Base-by-base conservation (phyloP, 2,329 filamentous ascomycete genomes). In the Lachnellula willkommii region DNA sequence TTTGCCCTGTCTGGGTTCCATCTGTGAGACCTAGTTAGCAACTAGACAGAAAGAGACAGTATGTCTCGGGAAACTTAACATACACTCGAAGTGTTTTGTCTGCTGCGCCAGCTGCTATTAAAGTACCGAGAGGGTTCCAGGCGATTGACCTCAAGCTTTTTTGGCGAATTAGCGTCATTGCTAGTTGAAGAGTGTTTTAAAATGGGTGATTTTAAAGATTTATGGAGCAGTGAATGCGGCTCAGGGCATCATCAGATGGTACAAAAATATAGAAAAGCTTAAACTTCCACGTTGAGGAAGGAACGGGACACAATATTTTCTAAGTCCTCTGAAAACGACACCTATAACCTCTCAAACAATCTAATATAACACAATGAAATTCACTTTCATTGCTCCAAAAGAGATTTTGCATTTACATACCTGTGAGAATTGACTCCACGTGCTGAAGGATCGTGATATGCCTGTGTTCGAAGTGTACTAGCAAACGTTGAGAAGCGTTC, bases 101-200 rank as follows among this genome's bases (percentile, higher is more conserved):
- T 24, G 79, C 75, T 5, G 87, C 81, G 3, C 90, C 91, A 0
- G 92, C 95, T 0, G 93, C 93, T 58, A 97, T 84, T 57, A 94
- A 77, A 8, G 83, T 88, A 36, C 93, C 91, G 0, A 89, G 77
- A 0, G 92, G 89, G 62, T 93, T 96, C 93, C 93, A 97, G 40
- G 89, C 86, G 62, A 97, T 85, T 1, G 88, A 87, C 42, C 89
- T 84, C 55, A 95, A 79, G 60, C 87, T 90, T 42, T 40, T 8
- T 26, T 32, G n/a, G 12, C 40, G 7, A 14, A 26, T 45, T 22
- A 39, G 28, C 22, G 15, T 9, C 36, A 14, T 15, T 37, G 14
- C 8, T 4, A 17, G 14, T 24, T 47, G 20, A 22, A 26, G 12
- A 32, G 24, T 22, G 11, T 32, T 26, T n/a, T 14, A 4, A 14